Evolutionary conservation across 2,329 filamentous ascomycete species (phyloP).

Genomic region (Delphinella strobiligena): DNA sequence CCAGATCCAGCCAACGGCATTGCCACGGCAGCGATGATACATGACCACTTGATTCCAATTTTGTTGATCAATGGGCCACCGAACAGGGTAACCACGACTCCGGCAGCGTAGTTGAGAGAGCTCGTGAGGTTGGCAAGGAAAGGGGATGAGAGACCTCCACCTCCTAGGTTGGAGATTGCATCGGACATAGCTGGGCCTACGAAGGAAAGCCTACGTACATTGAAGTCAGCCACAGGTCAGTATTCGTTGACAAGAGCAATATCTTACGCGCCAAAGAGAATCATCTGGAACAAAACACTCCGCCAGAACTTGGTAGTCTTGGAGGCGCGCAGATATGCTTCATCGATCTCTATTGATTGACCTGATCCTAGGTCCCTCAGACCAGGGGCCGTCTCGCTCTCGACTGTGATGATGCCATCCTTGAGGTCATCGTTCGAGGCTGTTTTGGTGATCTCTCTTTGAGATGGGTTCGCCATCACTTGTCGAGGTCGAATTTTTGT

Average conservation of each 20-base stretch:
- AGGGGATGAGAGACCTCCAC: constrained; percentile 13
- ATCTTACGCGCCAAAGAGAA: constrained; percentile 14
- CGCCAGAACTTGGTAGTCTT: constrained; percentile 9
- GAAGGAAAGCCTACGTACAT: constrained; percentile 8
- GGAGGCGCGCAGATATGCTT: not conserved
- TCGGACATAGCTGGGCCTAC: constrained; percentile 15
- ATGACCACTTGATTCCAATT: constrained; percentile 26
- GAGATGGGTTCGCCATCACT: too few relatives aligned
- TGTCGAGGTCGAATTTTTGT: too few relatives aligned
- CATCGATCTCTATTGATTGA: not conserved
- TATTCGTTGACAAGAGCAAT: not conserved
- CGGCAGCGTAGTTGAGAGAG: constrained; percentile 13
- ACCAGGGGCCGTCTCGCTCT: not conserved
- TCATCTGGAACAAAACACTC: constrained; percentile 15
- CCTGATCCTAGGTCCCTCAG: not conserved
- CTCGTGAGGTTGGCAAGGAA: constrained; percentile 15
- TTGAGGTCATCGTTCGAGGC: too few relatives aligned
- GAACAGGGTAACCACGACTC: constrained; percentile 14
- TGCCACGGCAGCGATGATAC: constrained; percentile 23
- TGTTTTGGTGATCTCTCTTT: too few relatives aligned
- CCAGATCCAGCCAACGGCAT: constrained; percentile 25
- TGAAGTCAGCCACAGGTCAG: not conserved
- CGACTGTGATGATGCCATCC: not conserved
- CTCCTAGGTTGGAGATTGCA: constrained; percentile 15
- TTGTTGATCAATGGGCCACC: constrained; percentile 29